phyloP scores from a whole-genome alignment of 371 early-diverging fungal genomes.

The Mortierella sp. region DNA sequence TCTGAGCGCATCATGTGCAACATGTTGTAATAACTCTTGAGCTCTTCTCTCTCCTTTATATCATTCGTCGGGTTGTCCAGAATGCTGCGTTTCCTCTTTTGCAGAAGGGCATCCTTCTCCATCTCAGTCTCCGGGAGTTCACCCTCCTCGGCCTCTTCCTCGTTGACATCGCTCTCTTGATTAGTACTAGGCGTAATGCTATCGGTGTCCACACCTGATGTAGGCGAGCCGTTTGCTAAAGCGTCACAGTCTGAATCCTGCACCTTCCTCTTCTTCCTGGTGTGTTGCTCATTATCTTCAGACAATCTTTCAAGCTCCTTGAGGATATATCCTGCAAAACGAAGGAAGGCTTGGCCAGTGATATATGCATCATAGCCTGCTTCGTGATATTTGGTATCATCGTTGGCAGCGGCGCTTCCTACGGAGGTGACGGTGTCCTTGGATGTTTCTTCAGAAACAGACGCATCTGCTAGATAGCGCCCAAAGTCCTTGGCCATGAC shows the following conservation, averaged over 20 bases:
- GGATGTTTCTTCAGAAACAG: neutral
- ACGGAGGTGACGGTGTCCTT: neutral
- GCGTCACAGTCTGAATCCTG: conserved; percentile 4
- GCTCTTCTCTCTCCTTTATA: conserved; percentile 22
- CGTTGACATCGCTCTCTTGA: conserved; percentile 4
- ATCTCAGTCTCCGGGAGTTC: conserved; percentile 16
- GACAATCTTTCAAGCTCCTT: conserved; percentile 48
- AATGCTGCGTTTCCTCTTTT: conserved; percentile 26
- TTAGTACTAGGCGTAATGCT: too few relatives aligned
- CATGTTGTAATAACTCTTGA: conserved; percentile 56
- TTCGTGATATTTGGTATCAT: conserved; percentile 64
- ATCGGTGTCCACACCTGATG: neutral
- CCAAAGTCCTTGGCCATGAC: conserved; percentile 33
- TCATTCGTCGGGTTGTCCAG: conserved; percentile 35
- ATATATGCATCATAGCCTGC: conserved; percentile 80
- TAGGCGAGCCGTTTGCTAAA: neutral
- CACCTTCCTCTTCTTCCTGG: conserved; percentile 26
- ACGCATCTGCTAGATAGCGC: conserved; percentile 16
- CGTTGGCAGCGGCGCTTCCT: neutral
- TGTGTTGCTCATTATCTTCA: conserved; percentile 21
- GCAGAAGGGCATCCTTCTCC: conserved; percentile 30
- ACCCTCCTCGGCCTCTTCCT: conserved; percentile 35
- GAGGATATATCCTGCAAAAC: conserved; percentile 61
- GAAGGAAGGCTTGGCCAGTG: conserved; percentile 76
- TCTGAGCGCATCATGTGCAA: conserved; percentile 63